Conservation (phyloP, 2,329 filamentous ascomycete species). For the Onygenales sp. region DNA sequence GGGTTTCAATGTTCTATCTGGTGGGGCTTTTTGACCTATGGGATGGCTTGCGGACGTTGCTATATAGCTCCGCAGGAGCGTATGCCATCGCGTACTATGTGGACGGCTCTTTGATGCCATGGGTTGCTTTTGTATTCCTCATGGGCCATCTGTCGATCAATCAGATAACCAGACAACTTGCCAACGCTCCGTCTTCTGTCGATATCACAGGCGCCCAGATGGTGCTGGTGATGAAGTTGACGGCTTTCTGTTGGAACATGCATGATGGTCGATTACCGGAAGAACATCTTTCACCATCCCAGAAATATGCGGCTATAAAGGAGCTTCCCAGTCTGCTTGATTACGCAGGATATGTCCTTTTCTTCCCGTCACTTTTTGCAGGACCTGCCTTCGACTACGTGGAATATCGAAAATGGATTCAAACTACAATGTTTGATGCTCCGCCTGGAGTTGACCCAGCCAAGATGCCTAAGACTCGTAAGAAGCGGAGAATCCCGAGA, state of each 20-base stretch:
- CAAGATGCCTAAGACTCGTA: constrained; percentile 75
- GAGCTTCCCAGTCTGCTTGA: constrained; percentile 68
- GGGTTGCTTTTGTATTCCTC: constrained; percentile 85
- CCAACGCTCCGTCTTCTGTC: constrained; percentile 54
- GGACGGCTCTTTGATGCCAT: constrained; percentile 90
- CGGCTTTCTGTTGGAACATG: constrained; percentile 95
- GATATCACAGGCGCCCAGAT: constrained; percentile 95
- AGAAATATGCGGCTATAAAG: constrained; percentile 70
- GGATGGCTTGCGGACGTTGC: constrained; percentile 68
- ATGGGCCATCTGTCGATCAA: constrained; percentile 93
- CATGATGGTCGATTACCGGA: constrained; percentile 79
- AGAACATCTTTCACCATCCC: constrained; percentile 71
- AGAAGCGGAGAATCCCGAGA: constrained; percentile 84
- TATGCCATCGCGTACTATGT: constrained; percentile 79
- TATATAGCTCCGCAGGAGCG: constrained; percentile 67
- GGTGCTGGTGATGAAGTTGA: constrained; percentile 97
- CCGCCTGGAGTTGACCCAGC: constrained; percentile 71
- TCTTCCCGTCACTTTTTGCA: constrained; percentile 83
- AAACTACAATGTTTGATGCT: constrained; percentile 87
- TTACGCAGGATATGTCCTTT: constrained; percentile 83
- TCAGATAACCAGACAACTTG: constrained; percentile 72
- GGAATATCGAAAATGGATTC: constrained; percentile 87
- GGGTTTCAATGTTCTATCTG: constrained; percentile 77
- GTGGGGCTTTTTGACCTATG: constrained; percentile 90
- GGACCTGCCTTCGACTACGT: constrained; percentile 92